Evolutionary conservation across 306 rosid species (phyloP).

Genomic region (Hippophae gyantsensis): DNA sequence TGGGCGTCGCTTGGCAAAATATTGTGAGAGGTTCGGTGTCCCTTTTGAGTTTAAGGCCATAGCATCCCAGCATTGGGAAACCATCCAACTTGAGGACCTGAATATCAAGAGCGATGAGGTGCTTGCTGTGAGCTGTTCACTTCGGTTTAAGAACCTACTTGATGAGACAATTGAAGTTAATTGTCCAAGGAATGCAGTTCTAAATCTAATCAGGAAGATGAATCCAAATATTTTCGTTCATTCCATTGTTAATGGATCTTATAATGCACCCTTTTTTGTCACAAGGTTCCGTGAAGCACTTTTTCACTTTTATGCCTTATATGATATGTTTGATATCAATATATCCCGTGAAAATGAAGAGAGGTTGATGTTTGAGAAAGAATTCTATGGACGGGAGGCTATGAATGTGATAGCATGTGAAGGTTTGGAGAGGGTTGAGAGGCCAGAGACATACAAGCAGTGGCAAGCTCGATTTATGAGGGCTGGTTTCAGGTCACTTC

Average conservation of each 20-base stretch:
- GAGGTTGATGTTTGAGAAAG: conserved; percentile 50
- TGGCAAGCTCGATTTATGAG: conserved; percentile 41
- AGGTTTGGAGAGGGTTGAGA: conserved; percentile 50
- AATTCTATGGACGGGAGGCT: conserved; percentile 40
- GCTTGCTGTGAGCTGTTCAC: conserved; percentile 39
- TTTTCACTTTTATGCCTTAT: conserved; percentile 44
- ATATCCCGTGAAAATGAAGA: conserved; percentile 26
- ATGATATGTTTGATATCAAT: conserved; percentile 40
- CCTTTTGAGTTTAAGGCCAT: conserved; percentile 63
- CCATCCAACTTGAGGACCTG: conserved; percentile 50
- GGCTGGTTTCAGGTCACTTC: conserved; percentile 40
- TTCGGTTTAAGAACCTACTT: conserved; percentile 44
- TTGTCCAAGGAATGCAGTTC: conserved; percentile 55
- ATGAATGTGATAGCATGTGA: conserved; percentile 60
- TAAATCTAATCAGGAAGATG: conserved; percentile 54
- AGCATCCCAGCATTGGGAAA: conserved; percentile 57
- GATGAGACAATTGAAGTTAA: conserved; percentile 61
- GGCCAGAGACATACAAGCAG: conserved; percentile 64
- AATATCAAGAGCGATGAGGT: conserved; percentile 33
- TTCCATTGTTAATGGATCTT: conserved; percentile 41
- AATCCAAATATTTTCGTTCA: conserved; percentile 57
- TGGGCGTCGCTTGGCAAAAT: conserved; percentile 57
- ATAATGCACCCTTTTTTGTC: conserved; percentile 69
- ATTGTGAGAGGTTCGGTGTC: conserved; percentile 60
- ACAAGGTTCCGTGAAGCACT: conserved; percentile 63